These are phyloP conservation scores for Auxenochlorella protothecoides DNA, from an alignment of 139 green algal genomes.

Conservation along the genomic window DNA sequence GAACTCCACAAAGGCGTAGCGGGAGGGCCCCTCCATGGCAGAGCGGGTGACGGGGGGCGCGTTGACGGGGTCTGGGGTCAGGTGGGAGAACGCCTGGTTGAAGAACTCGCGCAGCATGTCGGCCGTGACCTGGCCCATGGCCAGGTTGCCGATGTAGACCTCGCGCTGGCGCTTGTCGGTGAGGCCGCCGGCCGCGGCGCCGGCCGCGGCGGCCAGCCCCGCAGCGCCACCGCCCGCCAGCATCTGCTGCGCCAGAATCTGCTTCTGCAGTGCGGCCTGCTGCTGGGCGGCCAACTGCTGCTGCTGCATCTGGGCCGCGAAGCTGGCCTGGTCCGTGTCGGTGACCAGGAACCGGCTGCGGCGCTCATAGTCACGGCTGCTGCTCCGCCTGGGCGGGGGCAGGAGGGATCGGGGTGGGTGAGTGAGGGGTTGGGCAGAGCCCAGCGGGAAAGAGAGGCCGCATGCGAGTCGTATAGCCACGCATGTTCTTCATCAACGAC, in stretches of 20 bases:
- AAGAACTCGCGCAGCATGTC: slow-evolving; percentile 79
- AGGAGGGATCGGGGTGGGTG: not conserved
- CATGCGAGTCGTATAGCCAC: no score
- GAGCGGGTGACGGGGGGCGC: slow-evolving; percentile 57
- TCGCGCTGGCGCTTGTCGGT: slow-evolving; percentile 61
- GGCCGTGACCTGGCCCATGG: slow-evolving; percentile 55
- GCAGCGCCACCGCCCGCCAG: slow-evolving; percentile 9
- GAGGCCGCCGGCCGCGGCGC: slow-evolving; percentile 4
- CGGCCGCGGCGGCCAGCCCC: not conserved
- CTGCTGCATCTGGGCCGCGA: slow-evolving; percentile 23
- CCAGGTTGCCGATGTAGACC: slow-evolving; percentile 83
- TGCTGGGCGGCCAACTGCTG: slow-evolving; percentile 26
- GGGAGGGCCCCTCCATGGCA: slow-evolving; percentile 39
- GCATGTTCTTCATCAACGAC: not conserved
- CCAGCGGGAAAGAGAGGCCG: no score
- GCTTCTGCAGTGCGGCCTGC: slow-evolving; percentile 46
- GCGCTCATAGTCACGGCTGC: slow-evolving; percentile 3
- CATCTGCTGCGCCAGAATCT: slow-evolving; percentile 44
- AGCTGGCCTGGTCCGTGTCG: slow-evolving; percentile 3
- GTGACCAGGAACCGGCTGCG: slow-evolving; percentile 7
- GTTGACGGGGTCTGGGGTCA: slow-evolving; percentile 48
- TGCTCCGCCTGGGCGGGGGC: slow-evolving; percentile 3
- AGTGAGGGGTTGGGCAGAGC: no score
- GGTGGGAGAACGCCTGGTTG: slow-evolving; percentile 54
- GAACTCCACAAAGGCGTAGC: slow-evolving; percentile 86